Conservation (phyloP, 2,329 filamentous ascomycete genomes). For the Chaetomium strumarium region DNA sequence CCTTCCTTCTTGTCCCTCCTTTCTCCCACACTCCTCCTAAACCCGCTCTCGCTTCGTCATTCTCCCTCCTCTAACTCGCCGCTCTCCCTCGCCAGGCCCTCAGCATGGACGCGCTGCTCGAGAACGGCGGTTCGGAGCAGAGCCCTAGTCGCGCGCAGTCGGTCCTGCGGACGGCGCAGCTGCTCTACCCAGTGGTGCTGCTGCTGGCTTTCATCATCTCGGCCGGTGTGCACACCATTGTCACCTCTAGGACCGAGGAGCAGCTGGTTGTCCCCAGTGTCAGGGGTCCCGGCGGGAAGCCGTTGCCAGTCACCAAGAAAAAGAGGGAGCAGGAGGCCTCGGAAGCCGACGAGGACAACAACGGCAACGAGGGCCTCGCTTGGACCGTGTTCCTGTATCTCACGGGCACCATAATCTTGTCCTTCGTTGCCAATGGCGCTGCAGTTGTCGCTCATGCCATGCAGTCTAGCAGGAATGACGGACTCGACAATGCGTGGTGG, state of each 20-base stretch:
- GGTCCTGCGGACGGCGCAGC: conserved; percentile 42
- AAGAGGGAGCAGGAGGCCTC: conserved; percentile 25
- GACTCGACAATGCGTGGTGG: conserved; percentile 60
- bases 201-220: conserved; percentile 46
- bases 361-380: conserved; percentile 62
- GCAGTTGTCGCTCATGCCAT: conserved; percentile 72
- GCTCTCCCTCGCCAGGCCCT: conserved; percentile 14
- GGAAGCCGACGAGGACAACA: conserved; percentile 33
- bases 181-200: conserved; percentile 48
- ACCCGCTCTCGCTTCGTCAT: background rate
- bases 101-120: conserved; percentile 22
- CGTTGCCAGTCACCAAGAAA: conserved; percentile 63
- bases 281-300: conserved; percentile 82
- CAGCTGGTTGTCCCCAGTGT: conserved; percentile 42
- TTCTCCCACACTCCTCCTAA: background rate
- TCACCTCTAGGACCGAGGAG: conserved; percentile 45
- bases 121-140: conserved; percentile 10
- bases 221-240: conserved; percentile 48
- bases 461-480: conserved; percentile 43
- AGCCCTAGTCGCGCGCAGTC: conserved; percentile 31
- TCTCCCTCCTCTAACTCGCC: conserved; percentile 13
- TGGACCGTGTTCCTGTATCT: conserved; percentile 72
- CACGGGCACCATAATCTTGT: conserved; percentile 62
- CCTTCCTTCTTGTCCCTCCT: background rate
- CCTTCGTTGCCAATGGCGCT: conserved; percentile 68